Percentiles rank a stretch among this genome's conserved stretches.
Conservation (phyloP, 495 filamentous ascomycete species). For the Achaetomiella virescens region DNA sequence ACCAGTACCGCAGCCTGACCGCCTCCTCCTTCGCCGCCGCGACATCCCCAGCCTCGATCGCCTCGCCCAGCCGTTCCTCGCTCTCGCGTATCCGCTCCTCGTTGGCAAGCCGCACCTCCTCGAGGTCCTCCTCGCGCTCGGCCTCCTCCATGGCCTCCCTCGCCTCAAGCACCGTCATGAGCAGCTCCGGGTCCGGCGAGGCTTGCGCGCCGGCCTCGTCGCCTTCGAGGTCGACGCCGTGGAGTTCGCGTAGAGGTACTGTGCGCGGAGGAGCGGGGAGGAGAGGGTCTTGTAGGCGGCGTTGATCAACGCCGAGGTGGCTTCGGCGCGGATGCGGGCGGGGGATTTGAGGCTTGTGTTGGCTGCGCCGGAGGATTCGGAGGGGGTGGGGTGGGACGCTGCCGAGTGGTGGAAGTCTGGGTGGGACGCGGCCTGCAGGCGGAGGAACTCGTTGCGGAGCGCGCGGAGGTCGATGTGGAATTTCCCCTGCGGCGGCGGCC, state of each 20-base stretch:
- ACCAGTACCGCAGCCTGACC: slow-evolving; percentile 80
- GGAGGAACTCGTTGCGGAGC: slow-evolving; percentile 79
- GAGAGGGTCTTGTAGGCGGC: slow-evolving; percentile 79
- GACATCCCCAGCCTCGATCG: slow-evolving; percentile 63
- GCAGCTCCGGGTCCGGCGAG: slow-evolving; percentile 62
- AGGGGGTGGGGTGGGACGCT: slow-evolving; percentile 25
- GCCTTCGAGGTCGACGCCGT: slow-evolving; percentile 68
- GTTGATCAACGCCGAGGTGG: slow-evolving; percentile 72
- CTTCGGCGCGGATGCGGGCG: slow-evolving; percentile 51
- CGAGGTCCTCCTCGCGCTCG: slow-evolving; percentile 56
- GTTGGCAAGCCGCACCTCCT: slow-evolving; percentile 57
- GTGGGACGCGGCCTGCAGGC: slow-evolving; percentile 71
- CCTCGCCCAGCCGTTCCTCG: slow-evolving; percentile 51
- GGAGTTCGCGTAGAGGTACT: slow-evolving; percentile 68
- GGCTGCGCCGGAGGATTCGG: neutral
- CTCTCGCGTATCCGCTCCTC: slow-evolving; percentile 55
- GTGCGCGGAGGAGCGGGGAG: slow-evolving; percentile 69
- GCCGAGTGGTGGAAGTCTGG: slow-evolving; percentile 64
- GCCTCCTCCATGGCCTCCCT: slow-evolving; percentile 80
- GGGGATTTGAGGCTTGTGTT: slow-evolving; percentile 14
- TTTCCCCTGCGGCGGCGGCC: slow-evolving; percentile 71
- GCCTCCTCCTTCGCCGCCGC: slow-evolving; percentile 61
- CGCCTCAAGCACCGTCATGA: slow-evolving; percentile 85
- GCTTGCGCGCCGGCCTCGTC: slow-evolving; percentile 68
- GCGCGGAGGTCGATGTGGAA: slow-evolving; percentile 64